These are phyloP conservation scores for Aplosporella prunicola DNA, from an alignment of 2,329 filamentous ascomycete species.

Conservation along the genomic window DNA sequence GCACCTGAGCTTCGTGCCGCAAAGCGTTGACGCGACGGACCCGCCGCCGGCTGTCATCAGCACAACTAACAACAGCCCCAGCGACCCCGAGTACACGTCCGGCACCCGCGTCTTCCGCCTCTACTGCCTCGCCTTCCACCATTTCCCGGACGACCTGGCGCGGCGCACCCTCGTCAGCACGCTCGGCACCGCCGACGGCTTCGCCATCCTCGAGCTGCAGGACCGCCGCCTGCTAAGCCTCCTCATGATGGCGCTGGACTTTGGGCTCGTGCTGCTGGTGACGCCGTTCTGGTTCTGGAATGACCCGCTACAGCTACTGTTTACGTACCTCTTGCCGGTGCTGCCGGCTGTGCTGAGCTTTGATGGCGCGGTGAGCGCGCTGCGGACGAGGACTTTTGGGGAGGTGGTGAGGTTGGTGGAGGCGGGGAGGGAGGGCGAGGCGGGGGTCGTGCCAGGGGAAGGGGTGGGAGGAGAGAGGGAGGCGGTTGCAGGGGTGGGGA, in stretches of 20 bases:
- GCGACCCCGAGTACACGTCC: not conserved
- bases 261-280: constrained; percentile 43
- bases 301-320: constrained; percentile 49
- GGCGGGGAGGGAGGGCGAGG: constrained; percentile 31
- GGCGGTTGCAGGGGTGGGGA: not conserved
- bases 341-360: constrained; percentile 58
- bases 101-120: constrained; percentile 48
- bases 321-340: constrained; percentile 55
- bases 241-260: constrained; percentile 23
- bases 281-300: constrained; percentile 45
- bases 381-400: constrained; percentile 56
- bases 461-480: constrained; percentile 1
- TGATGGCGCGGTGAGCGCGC: constrained; percentile 58
- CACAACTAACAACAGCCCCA: constrained; percentile 1
- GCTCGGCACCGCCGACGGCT: constrained; percentile 54
- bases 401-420: constrained; percentile 54
- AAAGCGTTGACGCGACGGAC: constrained; percentile 55
- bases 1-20: constrained; percentile 50
- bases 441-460: constrained; percentile 30
- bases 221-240: constrained; percentile 39
- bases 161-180: constrained; percentile 54
- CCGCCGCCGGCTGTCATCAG: constrained; percentile 37
- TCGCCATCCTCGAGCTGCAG: constrained; percentile 68
- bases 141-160: constrained; percentile 59
- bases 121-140: constrained; percentile 68